These are phyloP conservation scores for Phlyctochytrium arcticum DNA, from an alignment of 192 early-diverging fungal species.

Conservation along the genomic window DNA sequence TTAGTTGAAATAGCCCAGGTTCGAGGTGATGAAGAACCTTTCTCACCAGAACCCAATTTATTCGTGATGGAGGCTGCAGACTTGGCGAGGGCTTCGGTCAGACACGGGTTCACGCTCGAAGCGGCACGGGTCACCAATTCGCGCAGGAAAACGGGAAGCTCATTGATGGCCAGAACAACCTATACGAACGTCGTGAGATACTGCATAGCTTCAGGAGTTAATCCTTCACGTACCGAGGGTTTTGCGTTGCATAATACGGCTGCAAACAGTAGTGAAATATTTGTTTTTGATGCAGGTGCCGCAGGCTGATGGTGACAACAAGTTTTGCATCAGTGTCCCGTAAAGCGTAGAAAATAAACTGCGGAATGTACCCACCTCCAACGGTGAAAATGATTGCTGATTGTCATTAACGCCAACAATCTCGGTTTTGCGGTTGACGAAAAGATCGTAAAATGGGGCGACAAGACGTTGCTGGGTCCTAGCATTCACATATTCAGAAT, in stretches of 20 bases:
- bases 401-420: too few relatives aligned
- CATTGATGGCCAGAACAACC: conserved; percentile 1
- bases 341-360: too few relatives aligned
- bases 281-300: conserved; percentile 3
- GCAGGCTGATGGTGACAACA: too few relatives aligned
- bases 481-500: neutral
- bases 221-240: neutral
- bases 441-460: neutral
- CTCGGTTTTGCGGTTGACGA: conserved; percentile 1
- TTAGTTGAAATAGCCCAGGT: neutral
- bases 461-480: conserved; percentile 9
- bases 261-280: conserved; percentile 9
- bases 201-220: neutral
- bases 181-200: neutral
- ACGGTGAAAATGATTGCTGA: neutral
- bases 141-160: conserved; percentile 18
- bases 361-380: too few relatives aligned
- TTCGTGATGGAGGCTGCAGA: conserved; percentile 61
- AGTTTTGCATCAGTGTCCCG: too few relatives aligned
- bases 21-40: neutral
- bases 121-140: conserved; percentile 16
- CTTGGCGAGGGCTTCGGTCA: conserved; percentile 53
- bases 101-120: conserved; percentile 29
- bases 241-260: conserved; percentile 8
- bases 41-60: conserved; percentile 50